These are phyloP conservation scores for Amorphotheca resinae DNA, from an alignment of 495 filamentous ascomycete genomes.

Conservation along the genomic window DNA sequence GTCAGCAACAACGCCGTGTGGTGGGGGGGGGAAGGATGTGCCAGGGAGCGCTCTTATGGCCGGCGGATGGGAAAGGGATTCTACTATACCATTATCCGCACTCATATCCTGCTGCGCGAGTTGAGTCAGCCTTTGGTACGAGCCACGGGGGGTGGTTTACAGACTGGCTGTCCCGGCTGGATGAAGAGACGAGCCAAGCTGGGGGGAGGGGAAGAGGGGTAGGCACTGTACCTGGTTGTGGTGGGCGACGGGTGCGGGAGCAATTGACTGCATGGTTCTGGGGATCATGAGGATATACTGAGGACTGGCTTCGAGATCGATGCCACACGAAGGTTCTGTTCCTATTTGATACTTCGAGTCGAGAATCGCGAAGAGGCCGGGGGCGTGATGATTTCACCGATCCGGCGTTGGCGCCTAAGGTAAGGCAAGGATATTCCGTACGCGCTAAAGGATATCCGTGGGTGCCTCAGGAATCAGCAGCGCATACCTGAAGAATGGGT, in stretches of 20 bases:
- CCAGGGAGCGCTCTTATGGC: too few relatives aligned
- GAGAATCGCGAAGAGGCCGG: background rate
- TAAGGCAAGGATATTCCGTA: background rate
- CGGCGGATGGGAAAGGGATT: constrained; percentile 1
- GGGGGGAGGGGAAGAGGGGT: background rate
- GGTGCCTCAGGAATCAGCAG: background rate
- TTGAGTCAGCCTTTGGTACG: constrained; percentile 16
- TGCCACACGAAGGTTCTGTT: too few relatives aligned
- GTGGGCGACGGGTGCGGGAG: constrained; percentile 18
- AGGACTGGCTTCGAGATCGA: too few relatives aligned
- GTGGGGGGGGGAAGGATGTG: background rate
- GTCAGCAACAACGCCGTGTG: background rate
- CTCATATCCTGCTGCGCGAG: constrained; percentile 22
- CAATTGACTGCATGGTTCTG: constrained; percentile 18
- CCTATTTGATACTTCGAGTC: too few relatives aligned
- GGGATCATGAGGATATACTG: background rate
- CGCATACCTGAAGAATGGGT: background rate
- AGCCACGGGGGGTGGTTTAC: background rate
- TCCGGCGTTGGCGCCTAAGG: background rate
- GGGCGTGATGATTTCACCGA: background rate
- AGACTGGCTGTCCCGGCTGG: background rate
- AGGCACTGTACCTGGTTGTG: constrained; percentile 10
- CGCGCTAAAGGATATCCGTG: background rate
- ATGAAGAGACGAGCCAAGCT: background rate
- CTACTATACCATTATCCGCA: constrained; percentile 21